Base-by-base conservation (phyloP, 805 yeast species). In the Hanseniaspora lachancei region DNA sequence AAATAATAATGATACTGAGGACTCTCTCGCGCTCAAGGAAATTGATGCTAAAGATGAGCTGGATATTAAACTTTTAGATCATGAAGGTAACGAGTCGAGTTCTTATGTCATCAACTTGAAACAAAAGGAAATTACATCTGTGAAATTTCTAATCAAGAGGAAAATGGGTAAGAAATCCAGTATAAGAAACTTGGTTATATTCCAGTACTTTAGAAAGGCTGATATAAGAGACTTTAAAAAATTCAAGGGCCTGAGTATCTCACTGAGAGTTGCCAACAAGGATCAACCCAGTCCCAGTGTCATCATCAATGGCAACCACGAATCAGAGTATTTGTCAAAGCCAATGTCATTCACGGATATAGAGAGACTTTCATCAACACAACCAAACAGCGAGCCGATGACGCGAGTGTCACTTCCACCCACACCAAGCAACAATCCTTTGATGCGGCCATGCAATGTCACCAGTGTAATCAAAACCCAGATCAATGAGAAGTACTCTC, bases 401-500 rank as follows among this genome's bases (percentile, higher is more conserved):
- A 53, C 56, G 2, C 18, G 56, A 32, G 40, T 53, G 2, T 53
- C 56, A 2, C 46, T 53, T 15, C 50, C 56, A 13, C 23, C 56
- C 7, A 46, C 56, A 4, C 56, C 56, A 13, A 41, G 44, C 18
- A 15, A 4, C n/a, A 41, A 23, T 15, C n/a, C 44, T 3, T 15
- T 8, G 3, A 41, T 41, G 29, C 29, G 16, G 3, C 16, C 29
- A 8, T 41, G 16, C 16, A 41, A 41, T 27, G 24, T 41, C 20
- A 42, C n/a, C 24, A 38, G 15, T n/a, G 40, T 38, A 24, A 44
- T 53, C 3, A 53, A 23, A 24, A 53, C 8, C 12, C 56, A 53
- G 20, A 38, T 53, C 6, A 53, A 42, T 27, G 49, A 63, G 21
- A 64, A 57, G 49, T 66, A 65, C 39, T 60, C 59, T 39, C 64